These are phyloP conservation scores for Krasilnikovozyma curviuscula DNA, from an alignment of 768 basidiomycete genomes.

Conservation along the genomic window DNA sequence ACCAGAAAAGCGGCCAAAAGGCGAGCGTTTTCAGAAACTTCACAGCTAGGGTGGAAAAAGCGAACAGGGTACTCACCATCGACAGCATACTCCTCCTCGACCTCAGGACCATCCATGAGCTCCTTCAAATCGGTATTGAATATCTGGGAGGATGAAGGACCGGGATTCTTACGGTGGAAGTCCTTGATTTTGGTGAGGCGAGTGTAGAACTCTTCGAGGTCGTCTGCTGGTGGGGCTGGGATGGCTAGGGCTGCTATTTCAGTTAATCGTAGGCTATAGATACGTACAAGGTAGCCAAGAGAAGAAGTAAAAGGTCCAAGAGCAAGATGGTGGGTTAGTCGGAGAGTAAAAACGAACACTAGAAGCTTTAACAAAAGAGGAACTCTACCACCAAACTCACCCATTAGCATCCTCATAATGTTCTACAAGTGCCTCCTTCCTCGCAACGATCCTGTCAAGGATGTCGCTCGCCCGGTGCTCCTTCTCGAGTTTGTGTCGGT, in stretches of 20 bases:
- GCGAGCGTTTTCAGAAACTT: slow-evolving; percentile 17
- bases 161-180: slow-evolving; percentile 89
- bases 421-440: slow-evolving; percentile 44
- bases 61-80: slow-evolving; percentile 46
- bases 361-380: not conserved
- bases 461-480: slow-evolving; percentile 82
- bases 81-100: slow-evolving; percentile 61
- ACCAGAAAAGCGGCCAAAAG: not conserved
- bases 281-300: not conserved
- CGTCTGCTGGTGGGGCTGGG: slow-evolving; percentile 24
- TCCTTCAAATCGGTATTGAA: slow-evolving; percentile 2
- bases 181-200: slow-evolving; percentile 91
- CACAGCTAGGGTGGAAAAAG: slow-evolving; percentile 20
- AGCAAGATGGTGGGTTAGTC: not conserved
- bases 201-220: slow-evolving; percentile 85
- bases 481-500: slow-evolving; percentile 28
- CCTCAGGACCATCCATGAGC: slow-evolving; percentile 32
- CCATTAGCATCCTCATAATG: slow-evolving; percentile 59
- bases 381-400: slow-evolving; percentile 15
- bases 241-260: slow-evolving; percentile 22
- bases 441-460: slow-evolving; percentile 59
- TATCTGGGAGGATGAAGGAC: slow-evolving; percentile 28
- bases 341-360: not conserved
- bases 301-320: not conserved
- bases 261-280: slow-evolving; percentile 28